Evolutionary conservation across 495 filamentous ascomycete species (phyloP).

Genomic region (Penicillium daleae): DNA sequence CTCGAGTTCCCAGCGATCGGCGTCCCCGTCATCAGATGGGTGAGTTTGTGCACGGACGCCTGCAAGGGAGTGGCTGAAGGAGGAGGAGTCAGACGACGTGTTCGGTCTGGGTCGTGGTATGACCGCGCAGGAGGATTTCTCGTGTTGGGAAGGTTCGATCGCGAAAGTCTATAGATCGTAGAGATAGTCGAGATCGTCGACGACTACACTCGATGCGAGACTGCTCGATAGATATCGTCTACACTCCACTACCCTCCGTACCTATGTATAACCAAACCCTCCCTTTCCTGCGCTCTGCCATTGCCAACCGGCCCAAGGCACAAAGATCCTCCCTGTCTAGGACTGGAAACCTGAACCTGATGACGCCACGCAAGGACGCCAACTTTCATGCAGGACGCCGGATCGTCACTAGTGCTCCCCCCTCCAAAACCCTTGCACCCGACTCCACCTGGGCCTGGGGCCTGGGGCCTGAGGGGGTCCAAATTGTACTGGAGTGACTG

Average conservation of each 20-base stretch:
- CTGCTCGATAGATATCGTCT: too few species aligned
- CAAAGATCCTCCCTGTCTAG: neutral
- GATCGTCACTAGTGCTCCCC: conserved; percentile 16
- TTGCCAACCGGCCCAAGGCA: conserved; percentile 2
- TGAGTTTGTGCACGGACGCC: conserved; percentile 21
- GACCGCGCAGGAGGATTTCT: too few species aligned
- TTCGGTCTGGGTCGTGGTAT: too few species aligned
- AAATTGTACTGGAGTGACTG: too few species aligned
- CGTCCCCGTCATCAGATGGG: conserved; percentile 2
- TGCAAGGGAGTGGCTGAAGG: conserved; percentile 24
- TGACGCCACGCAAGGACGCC: conserved; percentile 18
- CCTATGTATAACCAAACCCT: neutral
- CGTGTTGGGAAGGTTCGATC: neutral
- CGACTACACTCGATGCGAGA: too few species aligned
- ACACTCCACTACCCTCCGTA: too few species aligned
- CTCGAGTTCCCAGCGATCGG: conserved; percentile 13
- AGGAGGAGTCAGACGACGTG: conserved; percentile 13
- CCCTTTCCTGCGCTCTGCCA: neutral
- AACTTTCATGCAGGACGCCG: conserved; percentile 7
- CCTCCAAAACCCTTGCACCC: conserved; percentile 7
- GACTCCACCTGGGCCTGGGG: neutral
- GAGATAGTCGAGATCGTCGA: too few species aligned
- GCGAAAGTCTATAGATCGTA: neutral
- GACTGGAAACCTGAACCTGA: neutral
- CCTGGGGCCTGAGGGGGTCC: neutral